phyloP scores from a whole-genome alignment of 306 rosid species.

The Inga leiocalycina region DNA sequence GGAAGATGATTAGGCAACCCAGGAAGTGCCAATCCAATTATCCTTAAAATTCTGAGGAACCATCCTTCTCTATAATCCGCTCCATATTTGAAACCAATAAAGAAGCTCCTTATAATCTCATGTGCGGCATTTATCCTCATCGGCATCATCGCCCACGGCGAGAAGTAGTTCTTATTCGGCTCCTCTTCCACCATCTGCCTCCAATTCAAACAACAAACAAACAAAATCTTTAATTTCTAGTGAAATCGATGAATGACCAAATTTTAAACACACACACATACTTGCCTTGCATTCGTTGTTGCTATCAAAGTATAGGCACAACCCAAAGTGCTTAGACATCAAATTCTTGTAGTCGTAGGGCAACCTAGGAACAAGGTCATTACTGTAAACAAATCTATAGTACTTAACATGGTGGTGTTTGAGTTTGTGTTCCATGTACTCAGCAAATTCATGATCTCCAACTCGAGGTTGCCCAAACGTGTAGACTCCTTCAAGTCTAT shows the following conservation, averaged over 20 bases:
- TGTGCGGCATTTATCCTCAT: conserved; percentile 39
- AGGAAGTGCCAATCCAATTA: conserved; percentile 43
- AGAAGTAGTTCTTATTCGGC: conserved; percentile 55
- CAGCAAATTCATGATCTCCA: conserved; percentile 48
- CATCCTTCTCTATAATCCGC: conserved; percentile 41
- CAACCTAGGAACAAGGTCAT: conserved; percentile 63
- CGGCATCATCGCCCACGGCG: neutral
- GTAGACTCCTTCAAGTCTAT: conserved; percentile 65
- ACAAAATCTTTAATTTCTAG: neutral
- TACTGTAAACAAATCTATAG: conserved; percentile 56
- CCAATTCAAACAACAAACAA: neutral
- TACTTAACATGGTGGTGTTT: conserved; percentile 38
- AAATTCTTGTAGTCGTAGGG: conserved; percentile 49
- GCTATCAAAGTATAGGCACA: conserved; percentile 48
- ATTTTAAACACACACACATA: too few relatives aligned
- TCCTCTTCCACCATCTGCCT: conserved; percentile 44
- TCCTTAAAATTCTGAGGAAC: conserved; percentile 34
- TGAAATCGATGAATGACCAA: neutral
- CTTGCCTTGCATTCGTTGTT: conserved; percentile 16
- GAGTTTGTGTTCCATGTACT: conserved; percentile 50
- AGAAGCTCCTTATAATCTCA: conserved; percentile 59
- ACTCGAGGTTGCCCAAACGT: conserved; percentile 82
- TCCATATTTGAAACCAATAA: conserved; percentile 28
- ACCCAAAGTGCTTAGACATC: conserved; percentile 69
- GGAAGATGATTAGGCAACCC: conserved; percentile 46